Percentiles rank a stretch among this genome's conserved stretches.
phyloP scores from a whole-genome alignment of 345 rosid species.

The Populus simonii region DNA sequence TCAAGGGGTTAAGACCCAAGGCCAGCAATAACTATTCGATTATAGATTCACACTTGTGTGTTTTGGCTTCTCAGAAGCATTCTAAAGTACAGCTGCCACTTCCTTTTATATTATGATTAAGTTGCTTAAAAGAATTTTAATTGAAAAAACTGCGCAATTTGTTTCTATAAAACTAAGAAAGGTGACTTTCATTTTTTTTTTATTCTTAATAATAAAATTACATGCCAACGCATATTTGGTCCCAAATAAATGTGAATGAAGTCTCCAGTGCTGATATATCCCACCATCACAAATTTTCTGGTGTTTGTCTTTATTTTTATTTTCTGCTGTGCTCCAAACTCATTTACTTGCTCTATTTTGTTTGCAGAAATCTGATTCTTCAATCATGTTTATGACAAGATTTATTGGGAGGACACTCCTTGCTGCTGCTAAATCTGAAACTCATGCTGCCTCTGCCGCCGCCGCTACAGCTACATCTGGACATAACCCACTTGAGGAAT shows the following conservation, averaged over 20 bases:
- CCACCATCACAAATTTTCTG: background rate
- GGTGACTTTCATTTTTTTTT: background rate
- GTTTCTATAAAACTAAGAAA: background rate
- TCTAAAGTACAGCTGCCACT: background rate
- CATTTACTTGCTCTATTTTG: background rate
- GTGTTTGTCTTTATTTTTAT: background rate
- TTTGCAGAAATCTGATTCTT: constrained; percentile 13
- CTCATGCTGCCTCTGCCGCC: constrained; percentile 46
- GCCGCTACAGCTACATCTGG: constrained; percentile 40
- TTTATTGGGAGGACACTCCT: constrained; percentile 57
- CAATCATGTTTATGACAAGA: constrained; percentile 62
- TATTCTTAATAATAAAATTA: too few species aligned
- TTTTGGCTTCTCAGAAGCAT: background rate
- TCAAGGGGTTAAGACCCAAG: too few species aligned
- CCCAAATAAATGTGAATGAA: background rate
- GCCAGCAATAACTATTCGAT: too few species aligned
- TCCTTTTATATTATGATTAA: background rate
- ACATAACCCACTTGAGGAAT: constrained; percentile 71
- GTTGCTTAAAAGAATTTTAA: background rate
- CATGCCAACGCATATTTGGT: background rate
- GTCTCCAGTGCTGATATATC: background rate
- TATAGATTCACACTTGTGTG: background rate
- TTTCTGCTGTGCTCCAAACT: background rate
- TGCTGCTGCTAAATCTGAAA: constrained; percentile 63
- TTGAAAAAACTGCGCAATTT: background rate